Base-by-base conservation (phyloP, 2,329 filamentous ascomycete genomes). In the Periconia digitata region DNA sequence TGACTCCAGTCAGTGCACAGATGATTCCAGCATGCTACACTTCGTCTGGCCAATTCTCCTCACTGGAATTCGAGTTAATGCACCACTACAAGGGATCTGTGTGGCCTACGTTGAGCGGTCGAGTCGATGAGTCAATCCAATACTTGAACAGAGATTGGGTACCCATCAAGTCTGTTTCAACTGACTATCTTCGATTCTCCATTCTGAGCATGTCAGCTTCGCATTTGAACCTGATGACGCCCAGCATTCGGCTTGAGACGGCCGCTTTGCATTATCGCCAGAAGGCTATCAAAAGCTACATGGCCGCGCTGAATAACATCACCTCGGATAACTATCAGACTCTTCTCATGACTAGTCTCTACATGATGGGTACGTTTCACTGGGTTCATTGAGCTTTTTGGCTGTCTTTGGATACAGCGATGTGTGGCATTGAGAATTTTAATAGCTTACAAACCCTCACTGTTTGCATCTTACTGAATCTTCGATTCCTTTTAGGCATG, bases 301-400 rank as follows among this genome's bases (percentile, higher is more conserved):
- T 51, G 46, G 54, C 59, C 40, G 56, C 58, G 8, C 50, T 70
- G 3, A 39, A 59, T 24, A 58, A 59, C 35, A 67, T 70, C 47
- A 68, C 64, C 1, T 44, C 51, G 3, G 60, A 66, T 0, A 69
- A 66, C 43, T 70, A 70, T 50, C 63, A 70, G 46, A 47, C 60
- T 3, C 50, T 70, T 1, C 55, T 70, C 13, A 39, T 64, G 2
- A 69, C 65, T 4, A 55, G 58, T 0, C 51, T 59, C 10, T 57
- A 63, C 18, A 48, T 68, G 18, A 53, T 64, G 17, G 44, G n/a
- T n/a, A n/a, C n/a, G n/a, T n/a, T n/a, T n/a, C n/a, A n/a, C n/a
- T n/a, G n/a, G n/a, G n/a, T n/a, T n/a, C n/a, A n/a, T n/a, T n/a
- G n/a, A n/a, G n/a, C n/a, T n/a, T n/a, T n/a, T n/a, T n/a, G n/a